Percentiles rank a stretch among this genome's conserved stretches.
phyloP scores from a whole-genome alignment of 2,329 filamentous ascomycete species.

The Biscogniauxia sp. region DNA sequence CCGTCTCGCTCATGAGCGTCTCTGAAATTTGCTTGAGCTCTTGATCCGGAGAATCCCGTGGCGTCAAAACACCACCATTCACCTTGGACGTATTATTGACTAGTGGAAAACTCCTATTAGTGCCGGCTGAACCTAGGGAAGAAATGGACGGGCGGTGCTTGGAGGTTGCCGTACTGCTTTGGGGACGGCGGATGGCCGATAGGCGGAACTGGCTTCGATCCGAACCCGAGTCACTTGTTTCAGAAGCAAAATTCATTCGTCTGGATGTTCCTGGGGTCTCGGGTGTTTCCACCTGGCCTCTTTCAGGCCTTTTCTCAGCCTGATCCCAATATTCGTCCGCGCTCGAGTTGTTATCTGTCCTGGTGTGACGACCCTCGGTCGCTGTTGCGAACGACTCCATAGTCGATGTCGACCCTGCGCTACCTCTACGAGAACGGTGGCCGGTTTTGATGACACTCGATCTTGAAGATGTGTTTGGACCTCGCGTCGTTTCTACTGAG shows the following conservation, averaged over 20 bases:
- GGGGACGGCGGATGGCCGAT: slow-evolving; percentile 43
- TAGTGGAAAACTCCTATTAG: slow-evolving; percentile 61
- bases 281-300: slow-evolving; percentile 21
- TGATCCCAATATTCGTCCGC: slow-evolving; percentile 24
- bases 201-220: slow-evolving; percentile 25
- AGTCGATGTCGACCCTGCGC: slow-evolving; percentile 50
- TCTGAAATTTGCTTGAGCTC: slow-evolving; percentile 48
- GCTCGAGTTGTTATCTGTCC: slow-evolving; percentile 19
- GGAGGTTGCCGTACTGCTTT: slow-evolving; percentile 38
- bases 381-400: slow-evolving; percentile 57
- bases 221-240: slow-evolving; percentile 23
- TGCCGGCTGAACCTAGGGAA: slow-evolving; percentile 57
- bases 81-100: slow-evolving; percentile 52
- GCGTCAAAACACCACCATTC: slow-evolving; percentile 46
- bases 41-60: slow-evolving; percentile 48
- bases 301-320: slow-evolving; percentile 19
- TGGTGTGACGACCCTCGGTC: slow-evolving; percentile 41
- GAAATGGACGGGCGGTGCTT: slow-evolving; percentile 56
- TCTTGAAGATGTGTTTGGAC: slow-evolving; percentile 34
- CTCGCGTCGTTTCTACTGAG: slow-evolving; percentile 61
- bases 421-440: slow-evolving; percentile 39
- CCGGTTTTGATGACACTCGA: slow-evolving; percentile 22
- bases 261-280: slow-evolving; percentile 33
- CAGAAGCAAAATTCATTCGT: slow-evolving; percentile 24
- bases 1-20: slow-evolving; percentile 47